Base-by-base conservation (phyloP, 2,329 filamentous ascomycete species). In the Seiridium unicorne region DNA sequence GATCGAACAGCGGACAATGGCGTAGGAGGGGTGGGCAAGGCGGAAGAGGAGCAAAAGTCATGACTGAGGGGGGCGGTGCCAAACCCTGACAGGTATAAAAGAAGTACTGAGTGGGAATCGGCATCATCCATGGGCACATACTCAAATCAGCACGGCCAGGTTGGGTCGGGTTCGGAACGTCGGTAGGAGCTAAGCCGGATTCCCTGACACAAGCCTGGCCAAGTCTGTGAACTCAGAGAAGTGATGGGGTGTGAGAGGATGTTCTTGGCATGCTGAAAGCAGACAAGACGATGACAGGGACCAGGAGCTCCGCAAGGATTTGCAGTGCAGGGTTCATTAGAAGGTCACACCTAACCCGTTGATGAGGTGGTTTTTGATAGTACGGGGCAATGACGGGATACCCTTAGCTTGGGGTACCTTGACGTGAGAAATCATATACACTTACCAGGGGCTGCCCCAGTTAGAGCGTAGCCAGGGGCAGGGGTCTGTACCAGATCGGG, bases 81-180 rank as follows among this genome's bases (percentile, higher is more conserved):
- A 77, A 73, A 77, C 74, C 76, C 75, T 72, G 72, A 51, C 75
- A 77, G 76, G 79, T 81, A 82, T 82, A 82, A 81, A 77, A 81
- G 77, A 79, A 74, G 74, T 77, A 77, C 70, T 71, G 64, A 70
- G 71, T 70, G 71, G 69, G 67, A 74, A 75, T 75, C 77, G 73
- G 70, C 73, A 72, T 73, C 70, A 75, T 73, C 74, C 73, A 72
- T 72, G 73, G 67, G 69, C 65, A 68, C 64, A 66, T 68, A 70
- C 71, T 70, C 63, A 67, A 69, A 70, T 71, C 73, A 77, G 74
- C 73, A 79, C 72, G 76, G 74, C 70, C 75, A 76, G 68, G 73
- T 70, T 76, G 74, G 78, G 76, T 72, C 75, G 76, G 70, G 76
- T 71, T 77, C 77, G 78, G 78, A 78, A 79, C 77, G 69, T 74